Conservation (phyloP, 192 early-diverging fungal species). For the Piromyces sp. region DNA sequence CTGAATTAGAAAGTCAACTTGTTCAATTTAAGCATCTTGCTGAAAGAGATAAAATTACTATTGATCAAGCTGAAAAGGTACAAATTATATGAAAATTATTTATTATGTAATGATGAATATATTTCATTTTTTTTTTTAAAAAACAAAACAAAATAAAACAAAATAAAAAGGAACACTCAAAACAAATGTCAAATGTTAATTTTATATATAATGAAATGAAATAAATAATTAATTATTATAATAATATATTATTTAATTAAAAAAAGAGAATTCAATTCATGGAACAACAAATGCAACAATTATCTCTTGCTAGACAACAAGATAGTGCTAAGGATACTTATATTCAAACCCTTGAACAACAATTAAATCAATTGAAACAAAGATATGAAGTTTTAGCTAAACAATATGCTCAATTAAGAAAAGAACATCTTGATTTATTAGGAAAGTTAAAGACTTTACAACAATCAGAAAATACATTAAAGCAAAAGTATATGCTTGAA, state of each 20-base stretch:
- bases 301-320: slow-evolving; percentile 53
- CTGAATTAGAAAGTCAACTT: slow-evolving; percentile 66
- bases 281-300: slow-evolving; percentile 61
- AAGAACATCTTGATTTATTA: slow-evolving; percentile 85
- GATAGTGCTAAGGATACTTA: slow-evolving; percentile 53
- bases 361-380: slow-evolving; percentile 89
- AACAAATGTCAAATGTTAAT: too few species aligned
- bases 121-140: background rate
- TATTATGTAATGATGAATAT: background rate
- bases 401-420: slow-evolving; percentile 88
- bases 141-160: too few species aligned
- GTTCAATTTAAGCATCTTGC: slow-evolving; percentile 56
- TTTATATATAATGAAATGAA: too few species aligned
- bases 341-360: slow-evolving; percentile 26
- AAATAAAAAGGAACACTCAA: too few species aligned
- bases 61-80: slow-evolving; percentile 73
- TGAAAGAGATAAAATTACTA: slow-evolving; percentile 61
- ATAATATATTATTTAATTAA: background rate
- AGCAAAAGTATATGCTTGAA: slow-evolving; percentile 59
- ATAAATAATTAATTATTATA: too few species aligned
- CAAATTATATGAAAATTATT: too few species aligned
- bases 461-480: slow-evolving; percentile 56
- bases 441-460: slow-evolving; percentile 76
- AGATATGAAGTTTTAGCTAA: slow-evolving; percentile 97
- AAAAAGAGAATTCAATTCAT: slow-evolving; percentile 56